Evolutionary conservation across 2,329 filamentous ascomycete genomes (phyloP).

Genomic region (Xylaria sp.): DNA sequence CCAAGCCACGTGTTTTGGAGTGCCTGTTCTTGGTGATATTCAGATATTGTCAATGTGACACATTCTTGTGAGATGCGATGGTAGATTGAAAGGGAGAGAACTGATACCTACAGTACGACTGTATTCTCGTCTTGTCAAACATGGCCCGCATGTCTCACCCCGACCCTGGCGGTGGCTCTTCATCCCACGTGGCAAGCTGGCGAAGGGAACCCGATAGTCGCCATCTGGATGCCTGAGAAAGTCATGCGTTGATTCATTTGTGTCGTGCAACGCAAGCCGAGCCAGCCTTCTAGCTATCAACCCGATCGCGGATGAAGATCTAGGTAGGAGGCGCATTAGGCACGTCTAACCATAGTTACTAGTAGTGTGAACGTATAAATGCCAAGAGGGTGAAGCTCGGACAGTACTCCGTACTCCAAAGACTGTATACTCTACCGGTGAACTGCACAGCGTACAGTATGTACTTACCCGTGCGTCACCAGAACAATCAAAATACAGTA

Average conservation of each 20-base stretch:
- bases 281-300: constrained; percentile 12
- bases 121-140: constrained; percentile 9
- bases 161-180: constrained; percentile 27
- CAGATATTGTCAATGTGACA: constrained; percentile 4
- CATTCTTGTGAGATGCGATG: constrained; percentile 9
- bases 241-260: constrained; percentile 10
- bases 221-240: constrained; percentile 10
- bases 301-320: constrained; percentile 13
- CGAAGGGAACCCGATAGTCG: constrained; percentile 21
- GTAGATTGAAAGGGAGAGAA: not conserved
- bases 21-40: constrained; percentile 1
- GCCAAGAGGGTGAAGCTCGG: constrained; percentile 15
- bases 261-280: constrained; percentile 23
- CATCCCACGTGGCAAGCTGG: constrained; percentile 33
- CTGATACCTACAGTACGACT: constrained; percentile 30
- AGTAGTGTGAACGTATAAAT: constrained; percentile 13
- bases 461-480: not conserved
- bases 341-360: constrained; percentile 17
- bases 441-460: not conserved
- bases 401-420: not conserved
- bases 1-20: constrained; percentile 16
- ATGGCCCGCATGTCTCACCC: constrained; percentile 27
- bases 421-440: not conserved
- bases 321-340: constrained; percentile 19
- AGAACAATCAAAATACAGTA: not conserved